These are phyloP conservation scores for Globisporangium rhizosaccharum DNA, from an alignment of 352 stramenopile species.

Conservation along the genomic window DNA sequence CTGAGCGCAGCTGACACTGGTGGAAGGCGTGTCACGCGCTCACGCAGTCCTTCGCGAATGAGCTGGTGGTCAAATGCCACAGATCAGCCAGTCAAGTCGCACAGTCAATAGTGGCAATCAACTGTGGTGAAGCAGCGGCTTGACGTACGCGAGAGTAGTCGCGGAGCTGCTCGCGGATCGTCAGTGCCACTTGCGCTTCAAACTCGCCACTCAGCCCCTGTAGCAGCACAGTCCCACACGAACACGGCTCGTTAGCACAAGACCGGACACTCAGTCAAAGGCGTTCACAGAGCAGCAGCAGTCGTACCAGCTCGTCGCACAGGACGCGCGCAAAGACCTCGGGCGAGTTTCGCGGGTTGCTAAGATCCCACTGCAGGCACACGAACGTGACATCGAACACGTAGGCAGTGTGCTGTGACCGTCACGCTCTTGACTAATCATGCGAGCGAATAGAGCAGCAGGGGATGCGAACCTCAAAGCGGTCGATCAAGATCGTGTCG, in stretches of 20 bases:
- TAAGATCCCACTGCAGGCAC: slow-evolving; percentile 53
- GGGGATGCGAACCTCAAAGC: slow-evolving; percentile 45
- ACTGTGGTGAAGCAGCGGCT: not conserved
- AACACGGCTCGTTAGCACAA: no score
- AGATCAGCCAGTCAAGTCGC: not conserved
- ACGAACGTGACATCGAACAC: not conserved
- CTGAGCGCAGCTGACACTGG: slow-evolving; percentile 51
- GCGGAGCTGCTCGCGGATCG: slow-evolving; percentile 73
- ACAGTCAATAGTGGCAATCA: not conserved
- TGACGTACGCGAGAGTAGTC: slow-evolving; percentile 59
- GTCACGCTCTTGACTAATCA: not conserved
- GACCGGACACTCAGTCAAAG: no score
- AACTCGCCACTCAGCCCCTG: slow-evolving; percentile 77
- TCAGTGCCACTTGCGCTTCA: slow-evolving; percentile 67
- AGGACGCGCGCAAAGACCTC: slow-evolving; percentile 59
- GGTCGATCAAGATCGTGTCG: slow-evolving; percentile 77
- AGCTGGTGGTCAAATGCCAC: slow-evolving; percentile 24
- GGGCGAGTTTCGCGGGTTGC: slow-evolving; percentile 56
- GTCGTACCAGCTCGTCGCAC: slow-evolving; percentile 63
- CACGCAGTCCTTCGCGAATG: slow-evolving; percentile 63
- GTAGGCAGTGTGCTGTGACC: not conserved
- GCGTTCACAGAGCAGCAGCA: not conserved
- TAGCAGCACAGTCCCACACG: no score
- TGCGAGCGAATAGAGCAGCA: not conserved
- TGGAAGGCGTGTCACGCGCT: slow-evolving; percentile 51